Percentiles rank a stretch among this genome's conserved stretches.
phyloP scores from a whole-genome alignment of 768 basidiomycete species.

The Mycena alexandri region DNA sequence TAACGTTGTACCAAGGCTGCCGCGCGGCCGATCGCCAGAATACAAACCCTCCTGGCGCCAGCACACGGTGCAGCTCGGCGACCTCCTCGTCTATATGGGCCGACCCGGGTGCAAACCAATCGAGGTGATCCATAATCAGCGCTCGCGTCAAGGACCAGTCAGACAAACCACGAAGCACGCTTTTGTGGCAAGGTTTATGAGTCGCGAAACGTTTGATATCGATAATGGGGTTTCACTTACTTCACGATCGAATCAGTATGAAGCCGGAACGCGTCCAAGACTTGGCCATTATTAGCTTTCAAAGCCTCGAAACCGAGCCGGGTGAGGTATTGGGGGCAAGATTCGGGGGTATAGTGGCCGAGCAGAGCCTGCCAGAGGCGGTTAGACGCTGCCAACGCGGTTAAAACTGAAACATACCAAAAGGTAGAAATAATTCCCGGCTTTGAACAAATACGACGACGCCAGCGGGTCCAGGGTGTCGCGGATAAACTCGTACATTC shows the following conservation, averaged over 20 bases:
- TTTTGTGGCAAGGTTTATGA: conserved; percentile 25
- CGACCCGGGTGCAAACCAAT: conserved; percentile 66
- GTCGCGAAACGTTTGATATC: neutral
- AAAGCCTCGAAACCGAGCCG: conserved; percentile 69
- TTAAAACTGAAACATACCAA: conserved; percentile 48
- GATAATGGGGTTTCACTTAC: conserved; percentile 50
- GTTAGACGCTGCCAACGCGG: neutral
- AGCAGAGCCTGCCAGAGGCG: conserved; percentile 50
- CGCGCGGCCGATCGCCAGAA: conserved; percentile 77
- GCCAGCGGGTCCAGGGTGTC: conserved; percentile 66
- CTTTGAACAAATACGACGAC: conserved; percentile 64
- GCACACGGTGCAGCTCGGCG: conserved; percentile 64
- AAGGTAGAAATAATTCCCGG: conserved; percentile 77
- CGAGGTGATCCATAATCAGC: conserved; percentile 80
- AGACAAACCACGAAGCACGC: conserved; percentile 50
- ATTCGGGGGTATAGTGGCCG: conserved; percentile 69
- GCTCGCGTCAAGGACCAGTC: conserved; percentile 67
- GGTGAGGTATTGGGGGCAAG: conserved; percentile 75
- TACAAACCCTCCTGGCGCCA: conserved; percentile 70
- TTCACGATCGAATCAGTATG: conserved; percentile 81
- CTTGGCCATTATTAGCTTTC: conserved; percentile 58
- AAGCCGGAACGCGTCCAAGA: conserved; percentile 69
- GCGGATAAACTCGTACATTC: conserved; percentile 62
- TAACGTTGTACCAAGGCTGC: conserved; percentile 73
- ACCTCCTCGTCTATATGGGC: conserved; percentile 66